Percentiles rank a stretch among this genome's conserved stretches.
Evolutionary conservation across 23 red algal genomes (phyloP).

Genomic region (Gracilaria gracilis): DNA sequence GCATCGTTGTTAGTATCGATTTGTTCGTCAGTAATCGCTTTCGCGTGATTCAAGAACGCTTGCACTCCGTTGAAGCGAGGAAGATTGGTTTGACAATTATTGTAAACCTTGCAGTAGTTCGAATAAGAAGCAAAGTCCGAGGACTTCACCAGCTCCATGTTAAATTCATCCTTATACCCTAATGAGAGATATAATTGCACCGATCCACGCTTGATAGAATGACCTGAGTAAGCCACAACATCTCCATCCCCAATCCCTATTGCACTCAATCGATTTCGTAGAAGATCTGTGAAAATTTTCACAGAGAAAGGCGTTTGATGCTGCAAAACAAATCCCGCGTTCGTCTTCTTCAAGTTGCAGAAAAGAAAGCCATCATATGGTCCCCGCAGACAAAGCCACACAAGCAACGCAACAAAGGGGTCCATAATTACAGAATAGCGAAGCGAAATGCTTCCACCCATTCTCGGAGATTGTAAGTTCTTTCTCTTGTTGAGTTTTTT

Average conservation of each 20-base stretch:
- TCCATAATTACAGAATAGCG: not conserved
- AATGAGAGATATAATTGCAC: no score
- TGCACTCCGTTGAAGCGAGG: no score
- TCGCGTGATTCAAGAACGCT: no score
- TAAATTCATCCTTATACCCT: no score
- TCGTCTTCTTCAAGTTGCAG: not conserved
- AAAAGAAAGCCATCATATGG: not conserved
- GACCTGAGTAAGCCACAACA: conserved; percentile 3
- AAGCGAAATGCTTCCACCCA: not conserved
- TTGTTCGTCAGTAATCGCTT: no score
- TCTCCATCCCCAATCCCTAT: not conserved
- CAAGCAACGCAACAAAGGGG: not conserved
- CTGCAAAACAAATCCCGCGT: not conserved
- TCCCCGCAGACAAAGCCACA: no score
- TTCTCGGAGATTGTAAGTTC: not conserved
- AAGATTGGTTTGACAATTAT: no score
- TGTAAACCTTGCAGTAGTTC: no score
- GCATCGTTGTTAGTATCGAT: no score
- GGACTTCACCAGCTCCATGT: no score
- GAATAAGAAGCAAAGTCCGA: no score
- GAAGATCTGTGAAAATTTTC: not conserved
- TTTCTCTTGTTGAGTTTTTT: not conserved
- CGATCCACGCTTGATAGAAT: conserved; percentile 42
- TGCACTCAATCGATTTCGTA: not conserved
- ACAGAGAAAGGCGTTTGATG: not conserved